These are phyloP conservation scores for Phytopythium sindhum DNA, from an alignment of 352 stramenopile species.

Conservation along the genomic window DNA sequence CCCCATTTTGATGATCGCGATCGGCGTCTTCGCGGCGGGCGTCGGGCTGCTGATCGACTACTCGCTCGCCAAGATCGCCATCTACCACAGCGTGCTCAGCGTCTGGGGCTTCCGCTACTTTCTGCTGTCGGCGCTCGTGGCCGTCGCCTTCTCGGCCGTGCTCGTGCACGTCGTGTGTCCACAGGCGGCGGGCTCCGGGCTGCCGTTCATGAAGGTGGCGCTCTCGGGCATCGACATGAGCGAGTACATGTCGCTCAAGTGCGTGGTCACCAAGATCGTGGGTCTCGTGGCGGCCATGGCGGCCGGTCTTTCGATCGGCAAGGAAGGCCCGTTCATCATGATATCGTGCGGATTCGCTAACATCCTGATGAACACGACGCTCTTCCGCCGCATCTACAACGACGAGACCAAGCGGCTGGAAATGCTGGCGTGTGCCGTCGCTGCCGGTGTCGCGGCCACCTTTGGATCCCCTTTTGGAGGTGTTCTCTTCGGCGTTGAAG, in stretches of 20 bases:
- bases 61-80: slow-evolving; percentile 56
- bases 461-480: slow-evolving; percentile 84
- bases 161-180: slow-evolving; percentile 65
- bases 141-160: slow-evolving; percentile 39
- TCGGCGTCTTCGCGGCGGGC: slow-evolving; percentile 64
- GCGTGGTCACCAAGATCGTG: slow-evolving; percentile 71
- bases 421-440: slow-evolving; percentile 79
- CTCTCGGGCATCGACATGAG: slow-evolving; percentile 84
- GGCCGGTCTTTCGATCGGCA: slow-evolving; percentile 74
- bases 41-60: slow-evolving; percentile 65
- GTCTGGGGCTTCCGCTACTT: slow-evolving; percentile 60
- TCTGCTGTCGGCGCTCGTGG: slow-evolving; percentile 43
- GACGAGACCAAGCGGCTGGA: slow-evolving; percentile 78
- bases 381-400: slow-evolving; percentile 71
- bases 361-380: slow-evolving; percentile 64
- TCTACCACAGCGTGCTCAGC: slow-evolving; percentile 57
- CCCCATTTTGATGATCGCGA: slow-evolving; percentile 56
- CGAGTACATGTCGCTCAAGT: slow-evolving; percentile 64
- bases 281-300: slow-evolving; percentile 57
- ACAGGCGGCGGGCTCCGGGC: slow-evolving; percentile 64
- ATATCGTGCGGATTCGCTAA: slow-evolving; percentile 82
- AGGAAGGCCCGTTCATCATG: slow-evolving; percentile 88
- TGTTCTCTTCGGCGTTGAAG: slow-evolving; percentile 84
- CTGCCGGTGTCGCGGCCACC: slow-evolving; percentile 80
- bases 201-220: slow-evolving; percentile 80